Percentiles rank a stretch among this genome's conserved stretches.
Conservation (phyloP, 495 filamentous ascomycete genomes). For the Haplographium delicatum region DNA sequence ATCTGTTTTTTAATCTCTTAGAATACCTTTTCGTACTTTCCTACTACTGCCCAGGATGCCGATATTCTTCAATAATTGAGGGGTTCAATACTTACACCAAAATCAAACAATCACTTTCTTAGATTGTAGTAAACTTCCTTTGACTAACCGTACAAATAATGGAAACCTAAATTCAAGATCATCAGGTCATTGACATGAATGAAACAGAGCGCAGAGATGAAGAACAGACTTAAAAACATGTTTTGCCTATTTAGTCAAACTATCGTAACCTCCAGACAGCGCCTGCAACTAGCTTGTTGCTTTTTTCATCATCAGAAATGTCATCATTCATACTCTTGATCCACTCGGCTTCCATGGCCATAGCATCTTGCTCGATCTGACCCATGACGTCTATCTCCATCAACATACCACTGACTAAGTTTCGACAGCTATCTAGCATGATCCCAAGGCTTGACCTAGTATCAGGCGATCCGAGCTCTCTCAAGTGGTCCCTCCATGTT, state of each 20-base stretch:
- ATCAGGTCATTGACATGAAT: no score
- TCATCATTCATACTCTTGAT: slow-evolving; percentile 39
- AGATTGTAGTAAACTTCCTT: no score
- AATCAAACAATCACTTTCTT: no score
- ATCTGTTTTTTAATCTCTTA: no score
- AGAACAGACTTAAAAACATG: no score
- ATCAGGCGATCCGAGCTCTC: slow-evolving; percentile 26
- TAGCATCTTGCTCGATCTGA: slow-evolving; percentile 40
- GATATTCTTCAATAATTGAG: no score
- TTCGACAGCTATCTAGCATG: slow-evolving; percentile 33
- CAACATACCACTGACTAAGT: slow-evolving; percentile 41
- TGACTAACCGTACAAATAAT: no score
- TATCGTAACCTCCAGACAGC: slow-evolving; percentile 25
- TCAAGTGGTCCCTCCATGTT: slow-evolving; percentile 35
- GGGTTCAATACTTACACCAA: no score
- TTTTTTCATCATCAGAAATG: slow-evolving; percentile 15
- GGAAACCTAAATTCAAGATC: no score
- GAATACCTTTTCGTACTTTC: no score
- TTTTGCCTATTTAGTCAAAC: background rate
- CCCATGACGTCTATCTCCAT: slow-evolving; percentile 43
- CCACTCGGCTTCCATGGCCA: slow-evolving; percentile 40
- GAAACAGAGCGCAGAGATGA: no score
- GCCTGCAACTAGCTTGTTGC: slow-evolving; percentile 17
- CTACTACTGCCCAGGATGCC: no score
- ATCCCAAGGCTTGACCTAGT: slow-evolving; percentile 29